These are phyloP conservation scores for Pseudoscleropodium purum DNA, from an alignment of 225 moss, liverwort and hornwort genomes.

Conservation along the genomic window DNA sequence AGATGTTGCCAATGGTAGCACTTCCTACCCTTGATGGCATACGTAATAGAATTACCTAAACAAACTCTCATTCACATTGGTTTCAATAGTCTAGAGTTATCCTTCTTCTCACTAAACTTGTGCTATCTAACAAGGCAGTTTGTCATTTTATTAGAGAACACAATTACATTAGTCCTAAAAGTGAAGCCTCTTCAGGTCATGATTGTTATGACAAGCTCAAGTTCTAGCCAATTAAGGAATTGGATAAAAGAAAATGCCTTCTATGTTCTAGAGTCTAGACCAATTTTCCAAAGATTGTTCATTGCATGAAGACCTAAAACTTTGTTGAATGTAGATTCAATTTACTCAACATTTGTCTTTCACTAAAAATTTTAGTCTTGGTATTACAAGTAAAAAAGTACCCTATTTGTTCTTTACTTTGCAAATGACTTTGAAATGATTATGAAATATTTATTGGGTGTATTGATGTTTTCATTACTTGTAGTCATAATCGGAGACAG, in stretches of 20 bases:
- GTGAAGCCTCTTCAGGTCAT: neutral
- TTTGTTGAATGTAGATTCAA: neutral
- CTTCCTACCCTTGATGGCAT: no score
- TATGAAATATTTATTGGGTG: accelerated
- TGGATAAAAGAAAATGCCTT: neutral
- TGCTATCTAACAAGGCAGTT: accelerated
- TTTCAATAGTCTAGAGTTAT: neutral
- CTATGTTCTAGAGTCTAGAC: no score
- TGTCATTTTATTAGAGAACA: neutral
- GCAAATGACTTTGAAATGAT: neutral
- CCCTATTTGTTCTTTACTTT: neutral
- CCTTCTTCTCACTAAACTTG: neutral
- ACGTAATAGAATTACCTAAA: no score
- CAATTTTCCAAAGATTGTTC: neutral
- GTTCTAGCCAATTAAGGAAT: neutral
- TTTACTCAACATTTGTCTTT: accelerated
- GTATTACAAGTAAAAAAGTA: accelerated
- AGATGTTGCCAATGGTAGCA: neutral
- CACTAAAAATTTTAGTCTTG: neutral
- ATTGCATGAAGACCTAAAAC: accelerated
- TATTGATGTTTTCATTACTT: neutral
- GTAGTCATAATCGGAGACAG: accelerated
- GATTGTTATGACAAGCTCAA: neutral
- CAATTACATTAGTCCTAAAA: neutral
- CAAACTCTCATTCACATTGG: accelerated